Conservation (phyloP, 164 flowering plant genomes). For the Berberis thunbergii region DNA sequence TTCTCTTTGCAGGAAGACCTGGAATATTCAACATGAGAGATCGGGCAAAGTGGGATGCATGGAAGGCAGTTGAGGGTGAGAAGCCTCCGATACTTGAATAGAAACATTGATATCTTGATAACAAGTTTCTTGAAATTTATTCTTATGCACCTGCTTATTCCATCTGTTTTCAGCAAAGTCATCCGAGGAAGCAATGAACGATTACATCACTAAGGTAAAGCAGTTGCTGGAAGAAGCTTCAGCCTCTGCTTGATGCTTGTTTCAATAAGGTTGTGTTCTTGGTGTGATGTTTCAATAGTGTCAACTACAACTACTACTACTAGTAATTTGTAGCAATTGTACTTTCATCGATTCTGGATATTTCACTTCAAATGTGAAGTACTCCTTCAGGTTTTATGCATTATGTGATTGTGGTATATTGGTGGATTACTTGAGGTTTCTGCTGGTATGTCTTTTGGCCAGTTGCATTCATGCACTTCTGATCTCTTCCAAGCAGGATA, state of each 20-base stretch:
- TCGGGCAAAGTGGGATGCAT: constrained; percentile 71
- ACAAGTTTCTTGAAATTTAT: not conserved
- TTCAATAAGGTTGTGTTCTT: not conserved
- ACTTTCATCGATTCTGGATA: not conserved
- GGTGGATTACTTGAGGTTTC: too few relatives aligned
- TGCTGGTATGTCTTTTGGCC: too few relatives aligned
- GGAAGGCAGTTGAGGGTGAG: constrained; percentile 67
- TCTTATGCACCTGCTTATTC: not conserved
- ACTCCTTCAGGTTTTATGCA: too few relatives aligned
- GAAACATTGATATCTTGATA: not conserved
- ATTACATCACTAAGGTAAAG: constrained; percentile 64
- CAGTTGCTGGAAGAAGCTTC: constrained; percentile 55
- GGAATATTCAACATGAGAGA: constrained; percentile 45
- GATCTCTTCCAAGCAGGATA: too few relatives aligned
- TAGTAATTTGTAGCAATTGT: not conserved
- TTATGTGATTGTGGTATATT: too few relatives aligned
- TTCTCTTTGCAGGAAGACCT: constrained; percentile 43
- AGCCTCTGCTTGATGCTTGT: constrained; percentile 17
- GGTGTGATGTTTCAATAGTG: not conserved
- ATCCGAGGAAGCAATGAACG: constrained; percentile 52
- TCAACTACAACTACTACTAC: not conserved
- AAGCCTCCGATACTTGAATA: not conserved
- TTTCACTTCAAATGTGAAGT: constrained; percentile 1
- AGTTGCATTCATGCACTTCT: too few relatives aligned
- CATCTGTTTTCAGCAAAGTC: constrained; percentile 35